Evolutionary conservation across 106 monocot genomes (phyloP), one percentile per base, ranked within the genome.

Genomic region (Vanilla planifolia): DNA sequence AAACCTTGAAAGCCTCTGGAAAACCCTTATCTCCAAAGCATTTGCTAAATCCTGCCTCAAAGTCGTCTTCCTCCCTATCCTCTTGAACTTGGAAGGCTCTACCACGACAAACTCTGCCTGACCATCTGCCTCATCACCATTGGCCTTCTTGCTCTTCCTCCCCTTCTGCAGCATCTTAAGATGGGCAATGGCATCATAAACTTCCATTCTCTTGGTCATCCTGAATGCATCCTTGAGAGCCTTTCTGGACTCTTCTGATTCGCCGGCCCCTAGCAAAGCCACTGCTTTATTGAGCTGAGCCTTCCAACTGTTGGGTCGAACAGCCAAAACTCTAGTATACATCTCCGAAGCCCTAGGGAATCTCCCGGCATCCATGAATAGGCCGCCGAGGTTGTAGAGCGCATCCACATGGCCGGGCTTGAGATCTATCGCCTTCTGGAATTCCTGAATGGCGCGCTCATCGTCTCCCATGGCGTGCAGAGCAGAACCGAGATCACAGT

Each of bases 341-440:
- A 96, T 96, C 71, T 96, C 96, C 1, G 96, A 70, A 6, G 91
- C 96, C 67, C 96, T 84, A 0, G 77, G 72, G 62, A 79, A 96
- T 65, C 96, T 67, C 7, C 87, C 81, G 9, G 72, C 70, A 55
- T 86, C 96, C 90, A 96, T 87, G 29, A 76, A 86, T 68, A 96
- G 64, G 5, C 96, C 96, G 0, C 96, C 96, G 2, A 96, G 72
- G 65, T 96, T 96, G 55, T 96, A 96, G 35, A 96, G 70, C 3
- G 96, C 90, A 62, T 96, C 96, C 0, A 91, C 84, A 75, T 91
- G 90, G 36, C 84, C 84, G 13, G 96, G 91, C 43, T 84, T 90
- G 65, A 96, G 67, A 72, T 96, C 96, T 40, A 96, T 96, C 9
- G 87, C 96, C 72, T 91, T 96, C 76, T 96, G 96, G 26, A 96